Evolutionary conservation across 2,329 filamentous ascomycete species (phyloP).

Genomic region (Alternaria angustiovoidea): DNA sequence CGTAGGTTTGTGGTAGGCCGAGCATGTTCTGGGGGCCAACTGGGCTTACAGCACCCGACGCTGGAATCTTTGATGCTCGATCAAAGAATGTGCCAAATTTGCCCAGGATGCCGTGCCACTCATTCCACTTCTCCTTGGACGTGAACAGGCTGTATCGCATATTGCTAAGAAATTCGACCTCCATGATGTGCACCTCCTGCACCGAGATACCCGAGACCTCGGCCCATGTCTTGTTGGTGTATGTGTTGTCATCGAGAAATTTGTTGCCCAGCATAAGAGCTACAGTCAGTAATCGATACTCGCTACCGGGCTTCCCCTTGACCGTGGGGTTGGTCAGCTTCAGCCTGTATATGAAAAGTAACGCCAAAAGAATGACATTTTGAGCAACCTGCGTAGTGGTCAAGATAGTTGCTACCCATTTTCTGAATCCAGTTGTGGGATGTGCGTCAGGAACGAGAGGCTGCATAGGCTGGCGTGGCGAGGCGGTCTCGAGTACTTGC

Average conservation of each 20-base stretch:
- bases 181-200: slow-evolving; percentile 97
- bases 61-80: slow-evolving; percentile 64
- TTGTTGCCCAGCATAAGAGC: slow-evolving; percentile 98
- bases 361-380: slow-evolving; percentile 88
- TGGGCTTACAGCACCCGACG: slow-evolving; percentile 51
- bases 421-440: slow-evolving; percentile 81
- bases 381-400: slow-evolving; percentile 95
- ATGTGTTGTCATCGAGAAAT: slow-evolving; percentile 98
- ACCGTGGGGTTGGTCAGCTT: slow-evolving; percentile 91
- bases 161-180: slow-evolving; percentile 99
- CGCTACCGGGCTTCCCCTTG: slow-evolving; percentile 90
- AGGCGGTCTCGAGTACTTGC: slow-evolving; percentile 70
- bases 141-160: slow-evolving; percentile 94
- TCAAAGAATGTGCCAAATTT: slow-evolving; percentile 87
- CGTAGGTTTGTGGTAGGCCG: slow-evolving; percentile 54
- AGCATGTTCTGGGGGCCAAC: slow-evolving; percentile 42
- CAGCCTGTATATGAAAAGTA: slow-evolving; percentile 91
- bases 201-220: slow-evolving; percentile 96
- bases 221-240: slow-evolving; percentile 99
- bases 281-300: slow-evolving; percentile 90
- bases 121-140: slow-evolving; percentile 83
- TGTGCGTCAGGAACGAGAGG: slow-evolving; percentile 75
- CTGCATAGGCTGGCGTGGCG: slow-evolving; percentile 54
- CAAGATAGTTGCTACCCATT: slow-evolving; percentile 92
- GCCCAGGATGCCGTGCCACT: slow-evolving; percentile 84